Evolutionary conservation across 23 red algal species (phyloP).

Genomic region (Gracilaria gracilis): DNA sequence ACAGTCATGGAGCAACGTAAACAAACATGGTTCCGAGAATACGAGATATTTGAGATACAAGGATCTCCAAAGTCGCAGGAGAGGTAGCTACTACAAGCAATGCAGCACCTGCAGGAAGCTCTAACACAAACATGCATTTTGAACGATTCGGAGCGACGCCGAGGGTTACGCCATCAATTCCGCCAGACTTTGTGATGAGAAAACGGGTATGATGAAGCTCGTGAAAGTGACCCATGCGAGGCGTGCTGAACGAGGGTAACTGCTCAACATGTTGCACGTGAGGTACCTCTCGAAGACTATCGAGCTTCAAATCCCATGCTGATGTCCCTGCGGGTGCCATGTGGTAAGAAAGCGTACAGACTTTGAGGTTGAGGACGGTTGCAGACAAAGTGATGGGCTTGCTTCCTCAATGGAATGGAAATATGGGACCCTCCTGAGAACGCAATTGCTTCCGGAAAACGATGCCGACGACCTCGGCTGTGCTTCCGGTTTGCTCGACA

Average conservation of each 20-base stretch:
- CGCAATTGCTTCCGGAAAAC: no score
- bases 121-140: constrained; percentile 29
- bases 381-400: background rate
- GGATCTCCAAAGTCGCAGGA: constrained; percentile 30
- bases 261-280: constrained; percentile 8
- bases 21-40: constrained; percentile 32
- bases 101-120: constrained; percentile 38
- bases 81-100: constrained; percentile 33
- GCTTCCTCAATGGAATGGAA: background rate
- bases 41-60: constrained; percentile 30
- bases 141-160: constrained; percentile 52
- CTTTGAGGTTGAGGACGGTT: background rate
- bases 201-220: constrained; percentile 2
- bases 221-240: constrained; percentile 23
- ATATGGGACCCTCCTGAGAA: background rate
- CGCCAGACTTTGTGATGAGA: constrained; percentile 46
- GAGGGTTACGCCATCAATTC: constrained; percentile 55
- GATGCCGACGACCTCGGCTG: background rate
- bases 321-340: background rate
- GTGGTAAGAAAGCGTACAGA: background rate
- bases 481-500: no score
- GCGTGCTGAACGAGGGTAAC: background rate
- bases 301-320: constrained; percentile 46
- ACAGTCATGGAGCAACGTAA: background rate
- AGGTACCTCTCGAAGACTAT: constrained; percentile 38